Evolutionary conservation across 129 eudicot species (phyloP).

Genomic region (Pittosporum tobira): DNA sequence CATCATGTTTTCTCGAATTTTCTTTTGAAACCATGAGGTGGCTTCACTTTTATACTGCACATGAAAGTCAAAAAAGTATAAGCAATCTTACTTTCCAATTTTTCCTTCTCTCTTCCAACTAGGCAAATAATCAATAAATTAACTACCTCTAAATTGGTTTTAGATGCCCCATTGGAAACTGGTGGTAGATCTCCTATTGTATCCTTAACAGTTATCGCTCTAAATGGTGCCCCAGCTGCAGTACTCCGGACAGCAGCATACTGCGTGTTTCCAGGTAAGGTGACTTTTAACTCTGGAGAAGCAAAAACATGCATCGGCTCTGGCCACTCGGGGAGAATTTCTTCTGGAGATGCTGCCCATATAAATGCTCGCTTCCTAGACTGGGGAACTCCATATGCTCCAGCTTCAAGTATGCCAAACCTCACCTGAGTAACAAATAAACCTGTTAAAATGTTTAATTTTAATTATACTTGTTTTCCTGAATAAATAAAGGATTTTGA

Average conservation of each 20-base stretch:
- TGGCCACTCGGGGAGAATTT: constrained; percentile 63
- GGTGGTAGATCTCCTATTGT: constrained; percentile 64
- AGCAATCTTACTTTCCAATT: too few species aligned
- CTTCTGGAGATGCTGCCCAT: constrained; percentile 69
- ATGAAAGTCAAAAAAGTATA: neutral
- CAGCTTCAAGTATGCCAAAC: constrained; percentile 69
- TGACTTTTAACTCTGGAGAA: constrained; percentile 44
- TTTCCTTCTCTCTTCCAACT: neutral
- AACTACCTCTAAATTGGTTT: constrained; percentile 37
- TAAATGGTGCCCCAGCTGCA: constrained; percentile 60
- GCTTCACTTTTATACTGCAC: constrained; percentile 52
- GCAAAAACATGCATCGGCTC: constrained; percentile 82
- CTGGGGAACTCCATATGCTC: constrained; percentile 68
- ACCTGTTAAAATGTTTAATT: neutral
- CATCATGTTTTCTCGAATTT: constrained; percentile 30
- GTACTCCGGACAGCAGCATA: constrained; percentile 65
- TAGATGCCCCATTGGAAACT: constrained; percentile 56
- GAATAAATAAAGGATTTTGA: neutral
- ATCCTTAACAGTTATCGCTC: constrained; percentile 61
- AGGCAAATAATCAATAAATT: neutral
- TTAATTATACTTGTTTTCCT: neutral
- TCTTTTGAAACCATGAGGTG: constrained; percentile 55
- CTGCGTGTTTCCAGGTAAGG: constrained; percentile 19
- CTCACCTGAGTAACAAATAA: constrained; percentile 35
- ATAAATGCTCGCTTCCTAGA: constrained; percentile 72